phyloP scores from a whole-genome alignment of 805 yeast species.

The Candida adriatica region DNA sequence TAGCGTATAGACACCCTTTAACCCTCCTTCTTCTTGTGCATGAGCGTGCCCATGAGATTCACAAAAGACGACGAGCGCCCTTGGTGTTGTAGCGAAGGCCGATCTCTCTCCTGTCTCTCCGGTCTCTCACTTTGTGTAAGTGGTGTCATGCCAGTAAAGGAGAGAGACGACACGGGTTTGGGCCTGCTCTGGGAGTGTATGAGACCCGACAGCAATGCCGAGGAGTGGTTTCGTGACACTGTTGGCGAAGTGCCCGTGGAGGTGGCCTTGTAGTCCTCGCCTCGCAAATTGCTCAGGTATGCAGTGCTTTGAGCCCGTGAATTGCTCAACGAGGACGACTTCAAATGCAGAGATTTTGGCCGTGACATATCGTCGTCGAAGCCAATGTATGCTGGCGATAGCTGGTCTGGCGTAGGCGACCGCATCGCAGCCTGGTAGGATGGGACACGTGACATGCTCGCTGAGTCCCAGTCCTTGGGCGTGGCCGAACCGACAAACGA shows the following conservation, averaged over 20 bases:
- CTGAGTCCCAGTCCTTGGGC: constrained; percentile 34
- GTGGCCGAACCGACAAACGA: constrained; percentile 30
- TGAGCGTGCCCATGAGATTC: constrained; percentile 21
- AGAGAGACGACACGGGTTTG: constrained; percentile 4
- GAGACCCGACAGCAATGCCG: constrained; percentile 3
- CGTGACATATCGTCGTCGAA: constrained; percentile 16
- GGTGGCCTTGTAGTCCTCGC: constrained; percentile 11
- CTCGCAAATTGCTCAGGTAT: constrained; percentile 17
- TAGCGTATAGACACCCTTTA: no score
- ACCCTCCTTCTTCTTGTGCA: constrained; percentile 23
- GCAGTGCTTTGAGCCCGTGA: constrained; percentile 23
- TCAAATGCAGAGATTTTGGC: constrained; percentile 23
- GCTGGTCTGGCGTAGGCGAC: constrained; percentile 40
- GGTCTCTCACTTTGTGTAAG: no score
- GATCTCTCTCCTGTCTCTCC: no score
- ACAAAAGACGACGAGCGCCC: constrained; percentile 21
- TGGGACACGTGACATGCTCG: constrained; percentile 64
- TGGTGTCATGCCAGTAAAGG: constrained; percentile 9
- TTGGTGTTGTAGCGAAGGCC: constrained; percentile 7
- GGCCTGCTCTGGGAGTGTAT: constrained; percentile 4
- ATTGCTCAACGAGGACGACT: constrained; percentile 21
- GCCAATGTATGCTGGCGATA: constrained; percentile 62
- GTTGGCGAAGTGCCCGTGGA: constrained; percentile 18
- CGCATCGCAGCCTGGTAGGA: constrained; percentile 76
- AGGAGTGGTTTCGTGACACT: constrained; percentile 16